These are phyloP conservation scores for Borovskyia barvae DNA, from an alignment of 208 protist genomes.

Conservation along the genomic window DNA sequence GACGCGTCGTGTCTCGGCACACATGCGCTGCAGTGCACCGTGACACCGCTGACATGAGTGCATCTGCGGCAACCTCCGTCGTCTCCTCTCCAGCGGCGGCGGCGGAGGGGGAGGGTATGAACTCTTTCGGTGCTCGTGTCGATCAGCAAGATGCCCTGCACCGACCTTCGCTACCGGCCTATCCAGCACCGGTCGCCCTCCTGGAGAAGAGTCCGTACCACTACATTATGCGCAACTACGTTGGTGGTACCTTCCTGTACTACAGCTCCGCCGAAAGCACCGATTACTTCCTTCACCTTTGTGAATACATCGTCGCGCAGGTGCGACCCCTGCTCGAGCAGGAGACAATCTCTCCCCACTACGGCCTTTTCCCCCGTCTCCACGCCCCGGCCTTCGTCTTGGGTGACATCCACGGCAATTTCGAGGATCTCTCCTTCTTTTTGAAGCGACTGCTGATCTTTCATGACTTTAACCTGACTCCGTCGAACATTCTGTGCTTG, in stretches of 20 bases:
- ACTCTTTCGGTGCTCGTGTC: no score
- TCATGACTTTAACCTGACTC: slow-evolving; percentile 65
- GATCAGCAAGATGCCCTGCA: no score
- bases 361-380: slow-evolving; percentile 54
- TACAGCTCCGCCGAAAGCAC: slow-evolving; percentile 49
- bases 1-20: no score
- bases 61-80: no score
- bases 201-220: slow-evolving; percentile 64
- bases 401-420: slow-evolving; percentile 88
- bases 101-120: no score
- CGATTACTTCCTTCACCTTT: slow-evolving; percentile 43
- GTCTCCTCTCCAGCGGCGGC: not conserved
- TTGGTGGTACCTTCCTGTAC: slow-evolving; percentile 46
- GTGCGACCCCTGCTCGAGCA: slow-evolving; percentile 51
- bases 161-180: not conserved
- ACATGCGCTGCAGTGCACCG: no score
- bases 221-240: slow-evolving; percentile 60
- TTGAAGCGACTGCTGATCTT: slow-evolving; percentile 49
- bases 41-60: no score
- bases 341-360: slow-evolving; percentile 50
- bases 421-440: slow-evolving; percentile 73
- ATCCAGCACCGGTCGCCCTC: slow-evolving; percentile 22
- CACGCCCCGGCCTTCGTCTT: slow-evolving; percentile 62
- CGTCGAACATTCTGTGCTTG: slow-evolving; percentile 92
- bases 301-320: slow-evolving; percentile 45